Base-by-base conservation (phyloP, 345 rosid species). In the Firmiana major region DNA sequence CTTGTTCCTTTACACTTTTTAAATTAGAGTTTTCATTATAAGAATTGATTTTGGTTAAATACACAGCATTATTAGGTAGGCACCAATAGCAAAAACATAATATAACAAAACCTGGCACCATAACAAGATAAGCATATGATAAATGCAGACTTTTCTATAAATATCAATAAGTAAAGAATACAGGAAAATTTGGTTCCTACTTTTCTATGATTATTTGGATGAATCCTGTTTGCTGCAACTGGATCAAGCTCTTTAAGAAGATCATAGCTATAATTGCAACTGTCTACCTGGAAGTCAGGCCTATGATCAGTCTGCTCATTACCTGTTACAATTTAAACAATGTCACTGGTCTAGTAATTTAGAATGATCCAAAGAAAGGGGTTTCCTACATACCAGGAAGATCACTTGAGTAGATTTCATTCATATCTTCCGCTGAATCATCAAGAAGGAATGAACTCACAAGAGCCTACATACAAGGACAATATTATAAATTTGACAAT, bases 201-300 rank as follows among this genome's bases (percentile, higher is more conserved):
- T 76, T 94, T 96, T 89, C 99, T 87, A 43, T 75, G 83, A 79
- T 96, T 91, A 84, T 96, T 94, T 12, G 98, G 98, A 78, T 93
- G 99, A 72, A 96, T 82, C 85, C 97, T 88, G 82, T 88, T 88
- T 38, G 97, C 99, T 59, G 97, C 95, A 79, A 86, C 89, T 22
- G 99, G 98, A 88, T 93, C 98, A 71, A 96, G 80, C 55, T 87
- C 87, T 80, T 87, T 88, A 66, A 96, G 93, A 83, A 78, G 85
- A 26, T 88, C 93, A 78, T 89, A 91, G 73, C 86, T 85, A 81
- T 71, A 53, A 24, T 59, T 79, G 55, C 78, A 75, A 82, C 40
- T 70, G 62, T 84, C 84, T 71, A 67, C 77, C 17, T 42, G 86
- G 48, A 62, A 74, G 40, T 84, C 81, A 79, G 77, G 78, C 71